Evolutionary conservation across 495 filamentous ascomycete genomes (phyloP).

Genomic region (Aspergillus sclerotiicarbonarius): DNA sequence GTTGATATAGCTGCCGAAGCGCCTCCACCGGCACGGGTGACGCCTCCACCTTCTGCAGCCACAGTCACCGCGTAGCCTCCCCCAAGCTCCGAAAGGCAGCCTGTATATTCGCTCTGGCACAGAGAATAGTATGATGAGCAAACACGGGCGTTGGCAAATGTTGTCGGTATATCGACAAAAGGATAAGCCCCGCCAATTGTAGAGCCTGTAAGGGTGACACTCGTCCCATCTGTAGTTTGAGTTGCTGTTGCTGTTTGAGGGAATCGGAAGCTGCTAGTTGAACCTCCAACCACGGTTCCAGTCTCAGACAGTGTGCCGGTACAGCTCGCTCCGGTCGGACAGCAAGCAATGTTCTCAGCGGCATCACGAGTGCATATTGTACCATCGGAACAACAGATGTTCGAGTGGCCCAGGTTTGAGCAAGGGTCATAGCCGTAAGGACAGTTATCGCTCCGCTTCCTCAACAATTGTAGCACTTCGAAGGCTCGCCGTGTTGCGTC

Average conservation of each 20-base stretch:
- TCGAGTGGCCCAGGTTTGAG: slow-evolving; percentile 45
- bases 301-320: slow-evolving; percentile 53
- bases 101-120: slow-evolving; percentile 62
- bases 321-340: slow-evolving; percentile 58
- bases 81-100: slow-evolving; percentile 59
- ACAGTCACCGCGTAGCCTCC: slow-evolving; percentile 48
- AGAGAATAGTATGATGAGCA: slow-evolving; percentile 67
- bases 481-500: slow-evolving; percentile 30
- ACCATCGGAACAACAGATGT: slow-evolving; percentile 55
- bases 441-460: slow-evolving; percentile 45
- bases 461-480: slow-evolving; percentile 39
- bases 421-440: slow-evolving; percentile 52
- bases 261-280: slow-evolving; percentile 35
- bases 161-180: slow-evolving; percentile 65
- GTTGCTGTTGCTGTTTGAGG: slow-evolving; percentile 33
- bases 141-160: slow-evolving; percentile 57
- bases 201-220: slow-evolving; percentile 44
- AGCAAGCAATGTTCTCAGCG: slow-evolving; percentile 64
- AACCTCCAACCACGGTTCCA: slow-evolving; percentile 26
- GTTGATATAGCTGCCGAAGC: slow-evolving; percentile 56
- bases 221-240: slow-evolving; percentile 25
- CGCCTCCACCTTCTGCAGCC: slow-evolving; percentile 45
- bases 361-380: slow-evolving; percentile 57
- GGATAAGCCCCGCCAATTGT: slow-evolving; percentile 52
- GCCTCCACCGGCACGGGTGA: slow-evolving; percentile 63